Conservation (phyloP, 495 filamentous ascomycete genomes). For the Neurospora discreta region DNA sequence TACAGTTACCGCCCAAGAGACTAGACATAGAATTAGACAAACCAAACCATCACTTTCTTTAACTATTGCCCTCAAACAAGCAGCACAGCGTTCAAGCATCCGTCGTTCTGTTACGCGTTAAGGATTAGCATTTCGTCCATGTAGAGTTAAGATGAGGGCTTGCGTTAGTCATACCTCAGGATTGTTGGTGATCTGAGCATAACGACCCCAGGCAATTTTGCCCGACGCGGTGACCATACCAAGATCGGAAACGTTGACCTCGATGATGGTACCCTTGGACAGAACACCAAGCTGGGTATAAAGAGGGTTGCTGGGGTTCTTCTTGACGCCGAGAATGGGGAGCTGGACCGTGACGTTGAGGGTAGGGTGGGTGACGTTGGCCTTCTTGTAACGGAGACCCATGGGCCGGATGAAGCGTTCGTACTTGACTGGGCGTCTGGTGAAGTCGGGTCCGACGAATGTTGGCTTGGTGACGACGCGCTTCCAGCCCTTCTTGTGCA, state of each 20-base stretch:
- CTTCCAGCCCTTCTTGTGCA: constrained; percentile 70
- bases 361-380: constrained; percentile 66
- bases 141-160: neutral
- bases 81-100: constrained; percentile 34
- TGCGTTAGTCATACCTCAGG: constrained; percentile 37
- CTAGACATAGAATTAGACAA: neutral
- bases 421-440: constrained; percentile 82
- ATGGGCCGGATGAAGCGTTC: constrained; percentile 57
- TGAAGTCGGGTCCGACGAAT: constrained; percentile 80
- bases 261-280: constrained; percentile 88
- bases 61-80: constrained; percentile 20
- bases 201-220: constrained; percentile 79
- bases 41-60: neutral
- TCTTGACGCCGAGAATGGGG: constrained; percentile 90
- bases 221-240: constrained; percentile 87
- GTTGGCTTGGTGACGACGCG: constrained; percentile 70
- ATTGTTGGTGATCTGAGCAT: constrained; percentile 62
- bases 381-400: constrained; percentile 87
- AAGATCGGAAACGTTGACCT: constrained; percentile 91
- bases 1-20: neutral
- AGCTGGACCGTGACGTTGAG: constrained; percentile 56
- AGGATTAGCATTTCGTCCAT: neutral
- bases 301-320: constrained; percentile 93
- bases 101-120: constrained; percentile 21
- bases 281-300: constrained; percentile 89